Base-by-base conservation (phyloP, 2,329 filamentous ascomycete genomes). In the Orbilia blumenaviensis region DNA sequence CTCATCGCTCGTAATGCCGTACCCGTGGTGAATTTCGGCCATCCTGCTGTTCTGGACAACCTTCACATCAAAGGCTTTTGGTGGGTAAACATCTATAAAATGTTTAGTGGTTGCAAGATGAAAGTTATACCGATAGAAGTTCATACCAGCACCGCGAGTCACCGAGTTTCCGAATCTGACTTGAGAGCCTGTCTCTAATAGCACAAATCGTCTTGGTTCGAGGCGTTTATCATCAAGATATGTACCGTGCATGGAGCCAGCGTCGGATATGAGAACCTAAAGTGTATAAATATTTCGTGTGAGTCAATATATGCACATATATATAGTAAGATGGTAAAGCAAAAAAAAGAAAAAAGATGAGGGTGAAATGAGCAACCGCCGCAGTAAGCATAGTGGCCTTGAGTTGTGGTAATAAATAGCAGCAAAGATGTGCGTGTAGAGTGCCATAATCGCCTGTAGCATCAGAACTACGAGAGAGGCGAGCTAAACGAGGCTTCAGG, bases 171-270 rank as follows among this genome's bases (percentile, higher is more conserved):
- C 87, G 79, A 88, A 86, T 3, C 81, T 81, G 25, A 88, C 75
- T 1, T 81, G 73, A 58, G 84, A 83, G 16, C 83, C 82, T 62
- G 83, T 78, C 2, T 81, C 81, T 9, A 84, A 61, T 2, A 79
- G 56, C n/a, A 78, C 80, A 27, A 79, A 78, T 29, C 79, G 67
- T 10, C 82, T 71, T 9, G 71, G 78, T n/a, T 77, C 67, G 25
- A 88, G 80, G 41, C 83, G 84, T 41, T 78, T 79, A 36, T 84
- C 83, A 78, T 89, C 88, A 56, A 90, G 77, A 71, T 82, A 85
- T 16, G 88, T 90, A 29, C 89, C 89, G 80, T 90, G 89, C 85
- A 89, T 89, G 7, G 88, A 90, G 34, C 84, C 85, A 16, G 83
- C 83, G 79, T 90, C 89, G 72, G 82, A 83, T 74, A 90, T 83